Base-by-base conservation (phyloP, 1,284 basidiomycete species). In the Boletus smithii region DNA sequence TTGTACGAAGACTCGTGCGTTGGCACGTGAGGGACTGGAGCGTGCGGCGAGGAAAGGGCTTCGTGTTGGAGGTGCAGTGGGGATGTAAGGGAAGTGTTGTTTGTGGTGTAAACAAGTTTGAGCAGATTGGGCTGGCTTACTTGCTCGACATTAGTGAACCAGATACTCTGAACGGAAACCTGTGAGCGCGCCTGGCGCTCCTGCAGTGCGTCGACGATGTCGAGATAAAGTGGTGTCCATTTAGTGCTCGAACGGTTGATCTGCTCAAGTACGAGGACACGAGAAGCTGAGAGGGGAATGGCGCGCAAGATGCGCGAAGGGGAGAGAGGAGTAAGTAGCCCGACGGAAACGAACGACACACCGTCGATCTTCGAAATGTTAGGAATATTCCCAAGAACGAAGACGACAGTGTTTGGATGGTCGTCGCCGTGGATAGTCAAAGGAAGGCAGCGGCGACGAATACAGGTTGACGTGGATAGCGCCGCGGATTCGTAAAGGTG, bases 1-100 rank as follows among this genome's bases (percentile, higher is more conserved):
- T 88, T 92, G 75, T 99, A 99, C 5, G 93, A 87, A 11, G 81
- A 73, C 71, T 99, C 95, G 66, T 97, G 91, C 63, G 85, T 85
- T 26, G 94, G 93, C 31, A 91, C 71, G 52, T 83, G 81, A 13
- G 84, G 83, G 8, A 73, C 53, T 17, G 55, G 46, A 13, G 62
- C 16, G 3, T 60, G 48, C 2, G 60, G 49, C 4, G 56, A 46
- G 2, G 60, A 40, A 14, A 61, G 40, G 2, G 62, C 51, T 7
- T 66, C 44, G 14, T 59, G 40, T 11, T 80, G 81, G 11, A 86
- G 68, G 8, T 66, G 69, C 13, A 83, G 61, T 9, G 74, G 76
- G 11, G 69, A 58, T 14, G 75, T 65, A 5, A 73, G 58, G 9
- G 70, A 53, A 2, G 59, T 52, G 1, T 66, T 56, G 4, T 63